phyloP scores from a whole-genome alignment of 2,329 filamentous ascomycete species.

The Chlorencoelia australis region DNA sequence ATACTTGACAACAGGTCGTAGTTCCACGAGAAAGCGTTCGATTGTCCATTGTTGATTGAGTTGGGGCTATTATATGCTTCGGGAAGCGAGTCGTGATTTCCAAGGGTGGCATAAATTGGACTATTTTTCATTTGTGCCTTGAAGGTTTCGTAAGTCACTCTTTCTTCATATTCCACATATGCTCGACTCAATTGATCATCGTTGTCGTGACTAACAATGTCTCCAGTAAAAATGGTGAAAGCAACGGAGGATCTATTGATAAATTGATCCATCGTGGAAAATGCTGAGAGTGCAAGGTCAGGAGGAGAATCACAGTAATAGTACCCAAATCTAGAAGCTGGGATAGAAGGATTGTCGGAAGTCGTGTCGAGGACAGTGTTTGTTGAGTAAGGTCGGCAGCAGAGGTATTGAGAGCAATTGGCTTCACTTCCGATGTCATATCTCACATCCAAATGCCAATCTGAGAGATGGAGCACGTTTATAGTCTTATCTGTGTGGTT shows the following conservation, averaged over 20 bases:
- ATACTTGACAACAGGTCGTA: conserved; percentile 6
- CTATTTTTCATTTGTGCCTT: conserved; percentile 19
- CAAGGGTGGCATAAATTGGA: conserved; percentile 22
- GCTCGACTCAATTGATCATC: conserved; percentile 20
- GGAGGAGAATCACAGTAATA: conserved; percentile 7
- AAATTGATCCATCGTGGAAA: conserved; percentile 9
- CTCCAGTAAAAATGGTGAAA: conserved; percentile 26
- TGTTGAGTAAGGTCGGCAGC: conserved; percentile 13
- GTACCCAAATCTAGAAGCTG: conserved; percentile 6
- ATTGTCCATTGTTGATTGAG: conserved; percentile 4
- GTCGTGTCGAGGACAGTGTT: conserved; percentile 5
- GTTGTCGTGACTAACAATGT: conserved; percentile 24
- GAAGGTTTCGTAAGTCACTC: conserved; percentile 20
- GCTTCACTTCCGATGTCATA: conserved; percentile 25
- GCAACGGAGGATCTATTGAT: conserved; percentile 9
- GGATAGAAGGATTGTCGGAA: conserved; percentile 1
- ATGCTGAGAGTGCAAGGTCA: conserved; percentile 7
- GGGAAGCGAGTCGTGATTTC: conserved; percentile 20
- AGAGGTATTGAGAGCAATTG: conserved; percentile 23
- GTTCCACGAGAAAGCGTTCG: conserved; percentile 8
- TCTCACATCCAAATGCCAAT: conserved; percentile 25
- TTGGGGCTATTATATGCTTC: conserved; percentile 2
- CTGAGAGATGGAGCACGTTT: conserved; percentile 24
- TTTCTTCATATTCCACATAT: conserved; percentile 24
- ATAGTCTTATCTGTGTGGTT: conserved; percentile 1